These are phyloP conservation scores for Pilatotrama ljubarskyi DNA, from an alignment of 768 basidiomycete species.

Conservation along the genomic window DNA sequence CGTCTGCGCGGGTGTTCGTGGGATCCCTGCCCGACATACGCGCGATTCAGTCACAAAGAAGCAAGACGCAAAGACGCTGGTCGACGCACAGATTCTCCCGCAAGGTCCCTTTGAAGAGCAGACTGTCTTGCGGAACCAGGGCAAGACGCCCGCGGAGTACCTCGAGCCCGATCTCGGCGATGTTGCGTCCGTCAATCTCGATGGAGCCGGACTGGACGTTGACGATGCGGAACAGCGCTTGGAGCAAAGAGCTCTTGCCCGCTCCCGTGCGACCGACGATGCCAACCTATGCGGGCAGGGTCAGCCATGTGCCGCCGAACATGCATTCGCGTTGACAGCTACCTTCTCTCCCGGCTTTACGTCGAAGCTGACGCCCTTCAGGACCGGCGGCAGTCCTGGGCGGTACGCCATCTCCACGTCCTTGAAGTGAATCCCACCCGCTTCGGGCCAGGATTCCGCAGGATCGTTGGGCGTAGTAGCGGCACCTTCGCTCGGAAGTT, in stretches of 20 bases:
- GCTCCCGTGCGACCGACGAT: conserved; percentile 50
- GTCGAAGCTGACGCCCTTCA: conserved; percentile 75
- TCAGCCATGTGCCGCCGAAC: background rate
- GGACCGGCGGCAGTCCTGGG: conserved; percentile 81
- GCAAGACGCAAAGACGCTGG: background rate
- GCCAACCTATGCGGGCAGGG: conserved; percentile 36
- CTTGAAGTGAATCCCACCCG: conserved; percentile 73
- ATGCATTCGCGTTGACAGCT: background rate
- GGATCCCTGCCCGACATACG: conserved; percentile 66
- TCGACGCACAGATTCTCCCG: conserved; percentile 46
- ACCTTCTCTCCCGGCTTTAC: conserved; percentile 84
- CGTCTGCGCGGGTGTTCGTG: conserved; percentile 46
- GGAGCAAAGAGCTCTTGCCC: conserved; percentile 55
- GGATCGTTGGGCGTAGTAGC: conserved; percentile 48
- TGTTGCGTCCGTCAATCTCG: conserved; percentile 56
- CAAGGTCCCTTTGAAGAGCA: conserved; percentile 77
- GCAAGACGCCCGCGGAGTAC: conserved; percentile 54
- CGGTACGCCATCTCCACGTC: conserved; percentile 81
- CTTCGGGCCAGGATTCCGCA: conserved; percentile 67
- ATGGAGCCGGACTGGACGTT: conserved; percentile 60
- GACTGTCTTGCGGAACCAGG: conserved; percentile 72
- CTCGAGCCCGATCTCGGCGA: conserved; percentile 53
- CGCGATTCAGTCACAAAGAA: conserved; percentile 56
- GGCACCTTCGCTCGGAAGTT: conserved; percentile 57
- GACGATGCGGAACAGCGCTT: conserved; percentile 45